Percentiles rank a stretch among this genome's conserved stretches.
Evolutionary conservation across 1,139 yeast species (phyloP).

Genomic region (Chernovozyma aurita): DNA sequence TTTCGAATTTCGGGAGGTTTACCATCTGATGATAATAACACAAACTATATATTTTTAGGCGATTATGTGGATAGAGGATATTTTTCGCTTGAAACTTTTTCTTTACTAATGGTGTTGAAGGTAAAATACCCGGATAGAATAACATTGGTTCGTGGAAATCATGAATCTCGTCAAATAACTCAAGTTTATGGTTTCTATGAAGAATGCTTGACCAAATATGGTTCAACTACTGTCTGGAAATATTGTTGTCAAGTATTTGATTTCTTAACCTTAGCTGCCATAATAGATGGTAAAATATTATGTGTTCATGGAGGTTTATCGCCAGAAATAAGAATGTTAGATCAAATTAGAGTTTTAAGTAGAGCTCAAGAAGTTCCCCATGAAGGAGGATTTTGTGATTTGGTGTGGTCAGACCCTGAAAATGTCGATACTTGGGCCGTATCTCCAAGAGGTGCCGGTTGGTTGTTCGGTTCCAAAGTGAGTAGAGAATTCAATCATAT

Average conservation of each 20-base stretch:
- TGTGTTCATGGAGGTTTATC: slow-evolving; percentile 97
- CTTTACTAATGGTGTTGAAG: slow-evolving; percentile 85
- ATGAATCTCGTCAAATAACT: slow-evolving; percentile 91
- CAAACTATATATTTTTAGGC: slow-evolving; percentile 79
- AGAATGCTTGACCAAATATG: slow-evolving; percentile 88
- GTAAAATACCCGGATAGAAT: slow-evolving; percentile 83
- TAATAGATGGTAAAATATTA: slow-evolving; percentile 85
- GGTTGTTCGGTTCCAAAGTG: slow-evolving; percentile 92
- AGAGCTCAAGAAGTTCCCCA: slow-evolving; percentile 99
- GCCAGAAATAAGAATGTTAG: slow-evolving; percentile 96
- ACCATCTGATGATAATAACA: slow-evolving; percentile 49
- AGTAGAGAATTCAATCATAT: slow-evolving; percentile 93
- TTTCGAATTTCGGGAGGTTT: slow-evolving; percentile 91
- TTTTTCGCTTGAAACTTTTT: slow-evolving; percentile 88
- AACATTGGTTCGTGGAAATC: slow-evolving; percentile 89
- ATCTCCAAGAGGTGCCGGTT: slow-evolving; percentile 98
- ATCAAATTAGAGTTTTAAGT: slow-evolving; percentile 88
- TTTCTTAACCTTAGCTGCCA: slow-evolving; percentile 87
- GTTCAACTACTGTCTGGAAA: slow-evolving; percentile 96
- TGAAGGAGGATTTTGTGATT: slow-evolving; percentile 97
- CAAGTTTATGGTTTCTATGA: slow-evolving; percentile 92
- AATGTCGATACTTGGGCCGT: slow-evolving; percentile 98
- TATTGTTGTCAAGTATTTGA: slow-evolving; percentile 96
- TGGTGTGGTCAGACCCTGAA: slow-evolving; percentile 98
- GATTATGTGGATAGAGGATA: slow-evolving; percentile 98